phyloP scores from a whole-genome alignment of 805 yeast genomes.

The Candida stauntonica region DNA sequence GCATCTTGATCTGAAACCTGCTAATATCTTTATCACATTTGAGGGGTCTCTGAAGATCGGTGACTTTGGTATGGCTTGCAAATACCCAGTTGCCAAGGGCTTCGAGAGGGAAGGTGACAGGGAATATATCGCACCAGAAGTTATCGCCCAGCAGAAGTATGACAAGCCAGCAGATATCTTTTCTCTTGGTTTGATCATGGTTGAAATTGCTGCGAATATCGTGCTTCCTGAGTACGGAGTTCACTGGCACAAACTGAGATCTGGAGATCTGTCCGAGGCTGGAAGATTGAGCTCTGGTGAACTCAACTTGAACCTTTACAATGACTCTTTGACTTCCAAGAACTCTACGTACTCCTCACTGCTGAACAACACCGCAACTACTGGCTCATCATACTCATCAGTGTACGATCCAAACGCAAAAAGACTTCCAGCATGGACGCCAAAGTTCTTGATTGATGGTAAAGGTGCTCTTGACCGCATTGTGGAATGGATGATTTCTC shows the following conservation, averaged over 20 bases:
- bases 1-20: constrained; percentile 93
- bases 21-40: constrained; percentile 88
- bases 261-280: constrained; percentile 94
- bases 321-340: constrained; percentile 23
- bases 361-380: constrained; percentile 21
- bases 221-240: constrained; percentile 93
- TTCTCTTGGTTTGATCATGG: constrained; percentile 88
- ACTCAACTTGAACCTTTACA: constrained; percentile 31
- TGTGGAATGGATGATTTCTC: constrained; percentile 87
- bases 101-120: constrained; percentile 96
- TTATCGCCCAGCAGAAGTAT: constrained; percentile 74
- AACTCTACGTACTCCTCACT: constrained; percentile 23
- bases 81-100: constrained; percentile 57
- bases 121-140: constrained; percentile 96
- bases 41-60: constrained; percentile 94
- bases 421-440: constrained; percentile 79
- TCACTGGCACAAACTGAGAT: constrained; percentile 92
- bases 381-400: constrained; percentile 28
- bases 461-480: constrained; percentile 68
- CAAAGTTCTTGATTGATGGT: constrained; percentile 73
- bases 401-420: constrained; percentile 17
- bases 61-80: constrained; percentile 93
- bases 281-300: constrained; percentile 79
- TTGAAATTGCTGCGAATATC: constrained; percentile 94
- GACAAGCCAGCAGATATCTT: constrained; percentile 93